These are phyloP conservation scores for Aeschynomene evenia DNA, from an alignment of 306 rosid genomes.

Conservation along the genomic window DNA sequence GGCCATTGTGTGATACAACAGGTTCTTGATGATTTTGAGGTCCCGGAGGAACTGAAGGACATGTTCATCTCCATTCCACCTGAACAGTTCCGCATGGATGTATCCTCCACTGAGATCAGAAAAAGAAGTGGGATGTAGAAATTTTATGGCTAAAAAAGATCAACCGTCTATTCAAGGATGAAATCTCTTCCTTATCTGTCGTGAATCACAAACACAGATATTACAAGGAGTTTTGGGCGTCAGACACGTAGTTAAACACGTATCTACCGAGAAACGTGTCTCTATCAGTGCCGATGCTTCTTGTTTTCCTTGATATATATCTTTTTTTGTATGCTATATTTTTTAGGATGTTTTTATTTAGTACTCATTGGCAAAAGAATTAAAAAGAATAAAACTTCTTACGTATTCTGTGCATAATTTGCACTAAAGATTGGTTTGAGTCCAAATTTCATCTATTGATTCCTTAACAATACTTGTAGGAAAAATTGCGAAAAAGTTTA, in stretches of 20 bases:
- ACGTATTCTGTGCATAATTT: not conserved
- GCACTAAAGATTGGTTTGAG: not conserved
- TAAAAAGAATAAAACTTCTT: not conserved
- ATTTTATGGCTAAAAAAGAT: not conserved
- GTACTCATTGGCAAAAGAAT: not conserved
- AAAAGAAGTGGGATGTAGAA: constrained; percentile 52
- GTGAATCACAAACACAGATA: not conserved
- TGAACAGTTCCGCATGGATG: constrained; percentile 74
- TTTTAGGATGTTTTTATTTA: not conserved
- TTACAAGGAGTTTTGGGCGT: not conserved
- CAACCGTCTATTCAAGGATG: not conserved
- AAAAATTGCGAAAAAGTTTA: too few relatives aligned
- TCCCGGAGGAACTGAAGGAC: constrained; percentile 75
- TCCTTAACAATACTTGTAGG: not conserved
- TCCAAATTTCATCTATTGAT: not conserved
- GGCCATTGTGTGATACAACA: constrained; percentile 28
- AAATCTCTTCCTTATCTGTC: not conserved
- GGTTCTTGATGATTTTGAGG: constrained; percentile 79
- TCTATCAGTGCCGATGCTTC: not conserved
- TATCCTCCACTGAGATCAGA: constrained; percentile 84
- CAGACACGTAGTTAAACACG: not conserved
- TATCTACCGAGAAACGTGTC: not conserved
- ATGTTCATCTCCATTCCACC: constrained; percentile 77
- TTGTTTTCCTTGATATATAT: not conserved
- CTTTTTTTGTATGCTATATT: not conserved